Evolutionary conservation across 495 filamentous ascomycete species (phyloP), one percentile per base, ranked within the genome.

Genomic region (Hypoxylon fuscum): DNA sequence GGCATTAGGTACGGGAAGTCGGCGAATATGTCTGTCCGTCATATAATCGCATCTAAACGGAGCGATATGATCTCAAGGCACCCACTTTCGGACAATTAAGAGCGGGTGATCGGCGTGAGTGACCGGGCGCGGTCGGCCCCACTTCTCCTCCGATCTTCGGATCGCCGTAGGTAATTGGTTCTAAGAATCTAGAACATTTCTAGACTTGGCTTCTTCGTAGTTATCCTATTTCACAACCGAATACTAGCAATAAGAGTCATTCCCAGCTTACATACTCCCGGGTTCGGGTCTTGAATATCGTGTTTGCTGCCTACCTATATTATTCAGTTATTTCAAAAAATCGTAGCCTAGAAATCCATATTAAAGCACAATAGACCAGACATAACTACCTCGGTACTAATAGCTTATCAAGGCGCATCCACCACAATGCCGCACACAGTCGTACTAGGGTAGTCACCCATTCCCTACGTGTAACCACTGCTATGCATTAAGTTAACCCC

Each of bases 371-470:
- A 27, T 27, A 27, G 3, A 27, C 8, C 25, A 27, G 25, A 3
- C 8, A 35, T 35, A 35, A 12, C 32, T 35, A 35, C 45, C 45
- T n/a, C n/a, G n/a, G n/a, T n/a, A n/a, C n/a, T n/a, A n/a, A n/a
- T n/a, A 18, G 8, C 25, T 14, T 21, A 12, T 14, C 35, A 54
- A 29, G 21, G 22, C 53, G 10, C 15, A 31, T 42, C 27, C 20
- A 27, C 34, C 18, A 37, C 10, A 2, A 66, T 66, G 63, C 52
- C 63, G 9, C 63, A 66, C 48, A 76, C 79, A 34, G 75, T 81
- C 34, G 72, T 82, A 6, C 71, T 80, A 63, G 79, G 78, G 79
- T 80, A 71, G 60, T 15, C 35, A 21, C 31, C 32, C 32, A 1
- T 29, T 4, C 42, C 6, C 23, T 17, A 37, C 32, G 22, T 18